A percentile compares a stretch with the other conserved stretches of the same genome.
phyloP scores from a whole-genome alignment of 192 early-diverging fungal genomes.

The Phlyctochytrium arcticum region DNA sequence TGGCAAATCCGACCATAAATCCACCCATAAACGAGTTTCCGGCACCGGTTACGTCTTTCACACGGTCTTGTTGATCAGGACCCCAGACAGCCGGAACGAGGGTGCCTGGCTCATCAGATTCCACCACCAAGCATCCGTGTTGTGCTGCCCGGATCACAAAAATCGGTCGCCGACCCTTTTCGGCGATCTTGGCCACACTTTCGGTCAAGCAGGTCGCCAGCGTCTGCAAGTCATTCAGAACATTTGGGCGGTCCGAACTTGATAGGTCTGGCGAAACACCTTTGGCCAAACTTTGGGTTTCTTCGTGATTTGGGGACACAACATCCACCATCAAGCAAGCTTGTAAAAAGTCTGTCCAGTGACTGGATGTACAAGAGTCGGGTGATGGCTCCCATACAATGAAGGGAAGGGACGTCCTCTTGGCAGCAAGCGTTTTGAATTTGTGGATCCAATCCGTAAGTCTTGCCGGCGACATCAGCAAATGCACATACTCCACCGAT shows the following conservation, averaged over 20 bases:
- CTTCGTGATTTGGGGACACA: constrained; percentile 25
- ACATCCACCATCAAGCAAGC: not conserved
- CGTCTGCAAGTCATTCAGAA: not conserved
- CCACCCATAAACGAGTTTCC: constrained; percentile 25
- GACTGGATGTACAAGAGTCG: constrained; percentile 7
- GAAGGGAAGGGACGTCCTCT: not conserved
- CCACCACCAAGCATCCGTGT: not conserved
- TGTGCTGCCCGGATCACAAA: not conserved
- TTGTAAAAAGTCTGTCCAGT: constrained; percentile 1
- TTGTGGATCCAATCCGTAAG: not conserved
- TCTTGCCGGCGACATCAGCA: not conserved
- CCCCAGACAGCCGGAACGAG: constrained; percentile 15
- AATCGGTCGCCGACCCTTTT: not conserved
- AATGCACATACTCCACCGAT: constrained; percentile 14
- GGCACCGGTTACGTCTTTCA: constrained; percentile 22
- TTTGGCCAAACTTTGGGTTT: not conserved
- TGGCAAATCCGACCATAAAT: constrained; percentile 12
- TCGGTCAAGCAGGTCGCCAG: not conserved
- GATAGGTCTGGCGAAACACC: too few relatives aligned
- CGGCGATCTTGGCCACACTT: not conserved
- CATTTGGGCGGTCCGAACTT: not conserved
- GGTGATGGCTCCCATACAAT: constrained; percentile 25
- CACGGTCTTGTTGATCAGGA: not conserved
- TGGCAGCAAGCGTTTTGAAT: not conserved
- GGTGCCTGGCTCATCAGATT: not conserved